A percentile compares a stretch with the other conserved stretches of the same genome.
Evolutionary conservation across 495 filamentous ascomycete species (phyloP).

Genomic region (Neurospora sp.): DNA sequence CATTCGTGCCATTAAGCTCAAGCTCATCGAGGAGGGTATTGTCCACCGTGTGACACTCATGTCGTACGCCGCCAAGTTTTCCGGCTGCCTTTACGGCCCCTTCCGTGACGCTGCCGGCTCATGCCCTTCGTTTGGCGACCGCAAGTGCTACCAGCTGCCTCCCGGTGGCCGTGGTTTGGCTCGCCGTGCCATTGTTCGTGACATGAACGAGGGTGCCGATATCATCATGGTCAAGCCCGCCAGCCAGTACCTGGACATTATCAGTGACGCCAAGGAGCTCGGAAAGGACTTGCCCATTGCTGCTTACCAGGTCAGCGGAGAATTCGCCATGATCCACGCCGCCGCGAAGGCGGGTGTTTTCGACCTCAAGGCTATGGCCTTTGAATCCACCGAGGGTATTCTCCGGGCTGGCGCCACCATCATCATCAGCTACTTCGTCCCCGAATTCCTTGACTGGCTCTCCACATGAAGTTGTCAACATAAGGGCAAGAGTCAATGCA

Average conservation of each 20-base stretch:
- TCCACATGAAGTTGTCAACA: constrained; percentile 21
- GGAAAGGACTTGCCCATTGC: constrained; percentile 83
- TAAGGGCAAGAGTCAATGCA: background rate
- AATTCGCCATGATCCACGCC: constrained; percentile 97
- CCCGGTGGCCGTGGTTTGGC: constrained; percentile 88
- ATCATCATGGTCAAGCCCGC: constrained; percentile 99
- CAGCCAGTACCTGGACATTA: constrained; percentile 88
- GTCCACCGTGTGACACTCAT: constrained; percentile 84
- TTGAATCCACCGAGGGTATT: constrained; percentile 88
- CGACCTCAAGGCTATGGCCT: constrained; percentile 89
- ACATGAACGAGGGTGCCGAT: constrained; percentile 88
- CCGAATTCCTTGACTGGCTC: constrained; percentile 86
- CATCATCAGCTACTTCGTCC: constrained; percentile 87
- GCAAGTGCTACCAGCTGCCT: constrained; percentile 92
- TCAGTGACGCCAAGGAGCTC: constrained; percentile 88
- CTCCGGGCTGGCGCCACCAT: constrained; percentile 86
- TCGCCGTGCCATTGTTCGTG: constrained; percentile 78
- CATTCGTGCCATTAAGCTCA: constrained; percentile 91
- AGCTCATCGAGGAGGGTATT: constrained; percentile 83
- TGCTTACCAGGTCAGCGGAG: constrained; percentile 93
- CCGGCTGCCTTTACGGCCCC: constrained; percentile 89
- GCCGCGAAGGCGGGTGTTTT: constrained; percentile 96
- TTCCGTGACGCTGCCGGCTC: constrained; percentile 96
- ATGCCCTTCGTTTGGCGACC: constrained; percentile 83
- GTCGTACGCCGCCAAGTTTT: constrained; percentile 97